Percentiles rank a stretch among this genome's conserved stretches.
Conservation (phyloP, 805 yeast species). For the Candida boleticola region DNA sequence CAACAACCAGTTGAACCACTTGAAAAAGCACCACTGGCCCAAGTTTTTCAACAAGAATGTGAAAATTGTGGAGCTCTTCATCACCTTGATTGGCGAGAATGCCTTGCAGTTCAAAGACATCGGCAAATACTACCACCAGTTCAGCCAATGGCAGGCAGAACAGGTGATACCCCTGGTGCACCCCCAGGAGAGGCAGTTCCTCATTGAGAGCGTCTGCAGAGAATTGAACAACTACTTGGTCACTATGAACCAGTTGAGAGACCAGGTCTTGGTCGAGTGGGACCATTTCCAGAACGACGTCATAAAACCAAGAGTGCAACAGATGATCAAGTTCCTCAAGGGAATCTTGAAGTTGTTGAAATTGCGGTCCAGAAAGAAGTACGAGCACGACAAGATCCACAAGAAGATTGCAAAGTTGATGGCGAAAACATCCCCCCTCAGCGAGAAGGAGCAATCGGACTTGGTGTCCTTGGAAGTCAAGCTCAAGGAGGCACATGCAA, state of each 20-base stretch:
- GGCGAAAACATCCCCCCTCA: constrained; percentile 26
- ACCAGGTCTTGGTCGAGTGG: constrained; percentile 19
- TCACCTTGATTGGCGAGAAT: constrained; percentile 28
- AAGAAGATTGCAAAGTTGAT: constrained; percentile 37
- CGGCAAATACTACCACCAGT: constrained; percentile 26
- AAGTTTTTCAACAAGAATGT: constrained; percentile 30
- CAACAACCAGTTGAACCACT: constrained; percentile 21
- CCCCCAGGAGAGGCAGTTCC: constrained; percentile 32
- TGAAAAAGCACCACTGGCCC: constrained; percentile 27
- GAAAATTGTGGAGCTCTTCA: constrained; percentile 27
- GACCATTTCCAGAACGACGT: constrained; percentile 20
- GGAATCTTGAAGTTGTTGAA: constrained; percentile 38
- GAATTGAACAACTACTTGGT: constrained; percentile 26
- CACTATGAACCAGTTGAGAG: constrained; percentile 18
- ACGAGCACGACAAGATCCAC: constrained; percentile 37
- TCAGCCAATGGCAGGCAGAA: constrained; percentile 25
- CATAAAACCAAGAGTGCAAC: constrained; percentile 33
- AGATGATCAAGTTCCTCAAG: constrained; percentile 37
- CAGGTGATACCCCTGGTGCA: constrained; percentile 31
- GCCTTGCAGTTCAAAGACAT: constrained; percentile 37
- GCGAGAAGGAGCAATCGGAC: constrained; percentile 37
- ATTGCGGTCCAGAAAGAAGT: constrained; percentile 44
- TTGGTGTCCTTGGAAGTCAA: constrained; percentile 29
- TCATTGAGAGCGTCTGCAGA: constrained; percentile 20
- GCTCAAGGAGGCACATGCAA: constrained; percentile 25